A percentile compares a stretch with the other conserved stretches of the same genome.
Evolutionary conservation across 2,329 filamentous ascomycete species (phyloP).

Genomic region (Talaromyces sp.): DNA sequence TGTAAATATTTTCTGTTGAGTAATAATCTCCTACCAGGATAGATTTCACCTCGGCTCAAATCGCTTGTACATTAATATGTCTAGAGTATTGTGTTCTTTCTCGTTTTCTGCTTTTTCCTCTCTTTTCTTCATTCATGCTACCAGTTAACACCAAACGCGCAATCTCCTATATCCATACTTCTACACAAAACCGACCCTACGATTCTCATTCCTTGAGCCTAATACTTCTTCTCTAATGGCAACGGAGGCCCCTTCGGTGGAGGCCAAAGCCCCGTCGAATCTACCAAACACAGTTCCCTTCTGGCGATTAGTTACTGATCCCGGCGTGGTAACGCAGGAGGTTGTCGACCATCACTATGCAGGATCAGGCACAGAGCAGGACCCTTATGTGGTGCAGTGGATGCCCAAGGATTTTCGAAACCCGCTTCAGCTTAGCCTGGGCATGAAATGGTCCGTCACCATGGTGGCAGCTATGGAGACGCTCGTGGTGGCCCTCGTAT

Average conservation of each 20-base stretch:
- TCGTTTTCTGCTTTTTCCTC: neutral
- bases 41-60: slow-evolving; percentile 1
- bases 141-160: neutral
- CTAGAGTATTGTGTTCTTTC: neutral
- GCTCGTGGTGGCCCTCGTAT: slow-evolving; percentile 47
- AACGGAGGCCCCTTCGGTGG: slow-evolving; percentile 11
- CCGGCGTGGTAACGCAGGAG: slow-evolving; percentile 39
- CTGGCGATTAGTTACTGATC: slow-evolving; percentile 37
- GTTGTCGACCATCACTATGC: slow-evolving; percentile 35
- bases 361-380: slow-evolving; percentile 45
- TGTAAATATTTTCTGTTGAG: neutral
- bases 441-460: slow-evolving; percentile 47
- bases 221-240: slow-evolving; percentile 5
- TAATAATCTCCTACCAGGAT: neutral
- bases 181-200: neutral
- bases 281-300: slow-evolving; percentile 32
- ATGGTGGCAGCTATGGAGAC: slow-evolving; percentile 42
- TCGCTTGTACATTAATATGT: neutral
- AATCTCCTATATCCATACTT: neutral
- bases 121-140: neutral
- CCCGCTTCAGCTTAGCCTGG: slow-evolving; percentile 38
- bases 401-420: slow-evolving; percentile 48
- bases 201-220: neutral
- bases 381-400: slow-evolving; percentile 49
- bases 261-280: slow-evolving; percentile 8